These are phyloP conservation scores for Rubia balearica DNA, from an alignment of 305 asterid genomes.

Conservation along the genomic window DNA sequence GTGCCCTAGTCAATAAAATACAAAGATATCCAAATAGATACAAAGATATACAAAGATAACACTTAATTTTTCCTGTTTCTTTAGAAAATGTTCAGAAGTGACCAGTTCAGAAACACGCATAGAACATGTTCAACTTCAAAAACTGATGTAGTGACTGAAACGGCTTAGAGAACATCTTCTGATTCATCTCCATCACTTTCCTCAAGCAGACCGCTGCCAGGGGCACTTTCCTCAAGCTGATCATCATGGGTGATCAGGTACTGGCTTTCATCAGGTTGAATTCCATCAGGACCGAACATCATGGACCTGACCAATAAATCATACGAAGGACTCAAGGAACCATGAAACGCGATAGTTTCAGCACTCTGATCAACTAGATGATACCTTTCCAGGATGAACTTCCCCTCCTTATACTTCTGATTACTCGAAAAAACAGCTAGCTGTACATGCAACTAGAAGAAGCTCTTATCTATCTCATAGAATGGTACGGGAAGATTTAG, in stretches of 20 bases:
- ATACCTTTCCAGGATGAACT: conserved; percentile 82
- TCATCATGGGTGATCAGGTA: conserved; percentile 23
- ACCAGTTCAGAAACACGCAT: no score
- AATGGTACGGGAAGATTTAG: not conserved
- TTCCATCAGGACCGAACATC: conserved; percentile 68
- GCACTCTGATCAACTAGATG: not conserved
- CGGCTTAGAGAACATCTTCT: conserved; percentile 6
- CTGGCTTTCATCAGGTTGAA: conserved; percentile 47
- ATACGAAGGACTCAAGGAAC: not conserved
- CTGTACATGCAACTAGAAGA: conserved; percentile 27
- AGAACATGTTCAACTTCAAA: no score
- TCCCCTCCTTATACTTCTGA: conserved; percentile 80
- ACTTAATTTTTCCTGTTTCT: no score
- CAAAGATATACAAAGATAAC: no score
- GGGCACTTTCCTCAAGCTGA: conserved; percentile 17
- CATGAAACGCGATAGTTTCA: not conserved
- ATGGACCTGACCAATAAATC: conserved; percentile 40
- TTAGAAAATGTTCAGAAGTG: no score
- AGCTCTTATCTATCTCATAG: conserved; percentile 1
- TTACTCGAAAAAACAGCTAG: conserved; percentile 49
- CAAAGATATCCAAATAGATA: no score
- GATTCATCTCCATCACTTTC: conserved; percentile 43
- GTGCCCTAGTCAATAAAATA: no score
- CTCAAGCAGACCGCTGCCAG: conserved; percentile 20
- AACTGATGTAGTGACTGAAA: no score